Evolutionary conservation across 805 yeast species (phyloP).

Genomic region (Saturnispora sanitii): DNA sequence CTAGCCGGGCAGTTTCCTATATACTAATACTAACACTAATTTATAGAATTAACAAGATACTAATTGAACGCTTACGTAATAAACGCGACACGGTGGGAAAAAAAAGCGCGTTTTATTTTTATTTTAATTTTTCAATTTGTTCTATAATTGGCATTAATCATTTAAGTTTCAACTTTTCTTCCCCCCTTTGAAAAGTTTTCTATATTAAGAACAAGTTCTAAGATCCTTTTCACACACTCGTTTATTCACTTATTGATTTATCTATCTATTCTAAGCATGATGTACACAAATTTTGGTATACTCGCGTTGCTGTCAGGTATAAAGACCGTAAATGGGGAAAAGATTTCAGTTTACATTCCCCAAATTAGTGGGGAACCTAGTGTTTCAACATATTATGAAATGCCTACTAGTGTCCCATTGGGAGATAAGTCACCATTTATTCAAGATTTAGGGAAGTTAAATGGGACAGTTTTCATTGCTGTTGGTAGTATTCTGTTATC

Average conservation of each 20-base stretch:
- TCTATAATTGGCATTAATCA: too few relatives aligned
- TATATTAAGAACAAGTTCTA: too few relatives aligned
- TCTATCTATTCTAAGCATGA: neutral
- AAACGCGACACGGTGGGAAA: neutral
- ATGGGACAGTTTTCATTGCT: constrained; percentile 35
- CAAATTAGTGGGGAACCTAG: neutral
- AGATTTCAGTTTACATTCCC: neutral
- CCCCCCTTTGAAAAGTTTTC: neutral
- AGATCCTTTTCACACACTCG: neutral
- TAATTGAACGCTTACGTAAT: neutral
- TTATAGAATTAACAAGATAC: too few relatives aligned
- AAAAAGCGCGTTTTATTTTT: neutral
- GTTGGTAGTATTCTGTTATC: constrained; percentile 29
- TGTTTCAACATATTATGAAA: neutral
- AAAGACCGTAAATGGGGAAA: neutral
- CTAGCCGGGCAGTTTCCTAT: neutral
- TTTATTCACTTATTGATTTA: neutral
- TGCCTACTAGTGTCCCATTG: constrained; percentile 13
- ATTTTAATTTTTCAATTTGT: neutral
- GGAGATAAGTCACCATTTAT: constrained; percentile 28
- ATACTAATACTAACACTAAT: neutral
- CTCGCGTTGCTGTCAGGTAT: too few relatives aligned
- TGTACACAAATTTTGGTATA: too few relatives aligned
- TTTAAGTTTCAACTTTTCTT: neutral
- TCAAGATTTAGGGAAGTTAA: constrained; percentile 19